Conservation (phyloP, 192 early-diverging fungal genomes). For the Phlyctochytrium bullatum region DNA sequence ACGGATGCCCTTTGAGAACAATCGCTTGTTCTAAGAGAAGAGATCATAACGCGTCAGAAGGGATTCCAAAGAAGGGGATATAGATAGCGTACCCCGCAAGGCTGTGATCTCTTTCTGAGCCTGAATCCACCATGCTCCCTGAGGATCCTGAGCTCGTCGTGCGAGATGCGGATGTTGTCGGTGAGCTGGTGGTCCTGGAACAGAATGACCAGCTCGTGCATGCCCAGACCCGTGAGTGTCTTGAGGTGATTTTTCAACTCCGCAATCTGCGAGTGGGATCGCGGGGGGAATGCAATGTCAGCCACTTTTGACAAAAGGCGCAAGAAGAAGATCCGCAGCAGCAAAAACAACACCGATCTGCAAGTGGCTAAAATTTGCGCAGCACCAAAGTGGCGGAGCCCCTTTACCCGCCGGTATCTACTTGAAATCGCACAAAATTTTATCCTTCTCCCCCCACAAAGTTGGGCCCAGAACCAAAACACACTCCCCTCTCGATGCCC, state of each 20-base stretch:
- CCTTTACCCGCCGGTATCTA: too few species aligned
- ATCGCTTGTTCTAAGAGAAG: constrained; percentile 11
- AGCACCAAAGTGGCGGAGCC: too few species aligned
- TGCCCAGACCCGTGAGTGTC: constrained; percentile 1
- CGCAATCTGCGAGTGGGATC: too few species aligned
- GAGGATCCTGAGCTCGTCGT: constrained; percentile 9
- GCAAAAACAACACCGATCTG: background rate
- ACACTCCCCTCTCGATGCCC: background rate
- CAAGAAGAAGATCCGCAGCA: background rate
- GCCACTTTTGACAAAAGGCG: background rate
- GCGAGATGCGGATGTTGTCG: constrained; percentile 16
- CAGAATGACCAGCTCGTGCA: constrained; percentile 24
- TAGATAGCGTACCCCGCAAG: constrained; percentile 14
- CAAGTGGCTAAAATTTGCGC: too few species aligned
- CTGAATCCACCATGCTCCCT: constrained; percentile 16
- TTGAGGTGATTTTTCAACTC: constrained; percentile 17
- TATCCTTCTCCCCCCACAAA: too few species aligned
- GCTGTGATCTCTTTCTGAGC: constrained; percentile 8
- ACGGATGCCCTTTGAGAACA: constrained; percentile 23
- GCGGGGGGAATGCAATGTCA: constrained; percentile 1
- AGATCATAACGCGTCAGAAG: background rate
- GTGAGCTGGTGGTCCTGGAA: constrained; percentile 25
- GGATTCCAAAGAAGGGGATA: background rate
- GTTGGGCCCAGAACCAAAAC: background rate
- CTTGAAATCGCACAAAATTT: too few species aligned